Conservation (phyloP, 2,329 filamentous ascomycete genomes). For the Fonsecaea nubica region DNA sequence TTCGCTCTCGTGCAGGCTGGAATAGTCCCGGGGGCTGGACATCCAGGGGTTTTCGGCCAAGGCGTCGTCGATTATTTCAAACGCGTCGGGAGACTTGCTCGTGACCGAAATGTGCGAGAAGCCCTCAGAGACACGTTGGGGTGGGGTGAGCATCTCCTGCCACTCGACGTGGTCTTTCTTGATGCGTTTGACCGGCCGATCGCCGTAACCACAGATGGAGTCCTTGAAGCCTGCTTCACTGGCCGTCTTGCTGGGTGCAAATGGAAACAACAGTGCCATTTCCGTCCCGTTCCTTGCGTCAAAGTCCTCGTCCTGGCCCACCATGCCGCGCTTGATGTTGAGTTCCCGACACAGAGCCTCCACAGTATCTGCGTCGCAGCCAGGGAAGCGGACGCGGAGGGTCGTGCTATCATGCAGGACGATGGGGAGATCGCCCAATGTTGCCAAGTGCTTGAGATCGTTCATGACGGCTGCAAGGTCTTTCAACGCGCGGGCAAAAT, state of each 20-base stretch:
- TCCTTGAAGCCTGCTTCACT: constrained; percentile 53
- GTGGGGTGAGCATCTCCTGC: constrained; percentile 63
- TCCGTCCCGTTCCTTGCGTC: constrained; percentile 69
- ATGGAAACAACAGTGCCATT: constrained; percentile 83
- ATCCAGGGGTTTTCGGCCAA: constrained; percentile 61
- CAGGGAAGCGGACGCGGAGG: constrained; percentile 85
- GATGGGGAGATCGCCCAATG: constrained; percentile 83
- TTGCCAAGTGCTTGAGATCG: constrained; percentile 78
- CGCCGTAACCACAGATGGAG: constrained; percentile 41
- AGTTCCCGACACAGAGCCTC: constrained; percentile 85
- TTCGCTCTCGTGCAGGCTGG: constrained; percentile 63
- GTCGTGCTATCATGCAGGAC: constrained; percentile 70
- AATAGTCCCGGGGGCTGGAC: constrained; percentile 61
- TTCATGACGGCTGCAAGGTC: constrained; percentile 80
- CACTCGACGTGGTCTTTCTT: constrained; percentile 58
- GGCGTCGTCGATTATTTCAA: constrained; percentile 45
- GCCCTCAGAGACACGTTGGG: constrained; percentile 35
- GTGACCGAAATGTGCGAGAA: constrained; percentile 41
- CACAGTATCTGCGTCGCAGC: constrained; percentile 82
- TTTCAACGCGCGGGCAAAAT: constrained; percentile 86
- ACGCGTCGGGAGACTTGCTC: constrained; percentile 33
- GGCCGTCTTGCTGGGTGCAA: constrained; percentile 69
- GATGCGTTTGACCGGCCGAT: constrained; percentile 40
- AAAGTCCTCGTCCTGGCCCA: constrained; percentile 81
- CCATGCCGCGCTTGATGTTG: constrained; percentile 77